Percentiles rank a stretch among this genome's conserved stretches.
Evolutionary conservation across 306 rosid species (phyloP).

Genomic region (Fagus crenata): DNA sequence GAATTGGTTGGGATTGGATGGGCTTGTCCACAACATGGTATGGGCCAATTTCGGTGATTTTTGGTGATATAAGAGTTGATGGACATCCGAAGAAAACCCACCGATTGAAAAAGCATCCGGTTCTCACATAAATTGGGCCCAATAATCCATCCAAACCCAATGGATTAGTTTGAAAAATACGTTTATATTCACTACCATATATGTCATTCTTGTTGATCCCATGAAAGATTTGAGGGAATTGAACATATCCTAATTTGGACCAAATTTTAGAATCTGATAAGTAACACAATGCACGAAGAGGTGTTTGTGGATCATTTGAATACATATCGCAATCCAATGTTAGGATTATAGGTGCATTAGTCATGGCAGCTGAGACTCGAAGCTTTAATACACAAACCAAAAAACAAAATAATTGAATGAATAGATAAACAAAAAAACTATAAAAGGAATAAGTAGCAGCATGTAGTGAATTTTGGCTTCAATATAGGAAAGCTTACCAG

Average conservation of each 20-base stretch:
- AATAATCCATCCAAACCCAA: slow-evolving; percentile 38
- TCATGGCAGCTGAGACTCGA: slow-evolving; percentile 52
- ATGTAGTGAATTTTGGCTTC: not conserved
- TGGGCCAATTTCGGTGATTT: slow-evolving; percentile 31
- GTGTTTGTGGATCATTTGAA: slow-evolving; percentile 48
- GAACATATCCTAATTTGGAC: slow-evolving; percentile 27
- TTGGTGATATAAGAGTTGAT: not conserved
- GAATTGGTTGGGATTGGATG: slow-evolving; percentile 21
- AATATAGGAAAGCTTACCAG: slow-evolving; percentile 27
- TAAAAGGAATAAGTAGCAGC: not conserved
- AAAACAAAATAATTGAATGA: not conserved
- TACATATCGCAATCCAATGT: slow-evolving; percentile 45
- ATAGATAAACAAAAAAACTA: not conserved
- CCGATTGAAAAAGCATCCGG: slow-evolving; percentile 41
- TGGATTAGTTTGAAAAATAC: not conserved
- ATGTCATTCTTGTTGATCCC: slow-evolving; percentile 39
- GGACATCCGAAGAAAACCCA: slow-evolving; percentile 46
- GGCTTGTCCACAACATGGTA: slow-evolving; percentile 22
- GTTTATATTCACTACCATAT: slow-evolving; percentile 25
- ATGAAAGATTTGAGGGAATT: slow-evolving; percentile 43
- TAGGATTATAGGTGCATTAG: slow-evolving; percentile 43
- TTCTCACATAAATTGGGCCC: slow-evolving; percentile 38
- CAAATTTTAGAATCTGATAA: slow-evolving; percentile 23
- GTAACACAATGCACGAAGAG: slow-evolving; percentile 38
- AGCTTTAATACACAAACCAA: slow-evolving; percentile 22